These are phyloP conservation scores for Cladosporium velox DNA, from an alignment of 2,329 filamentous ascomycete genomes.

Conservation along the genomic window DNA sequence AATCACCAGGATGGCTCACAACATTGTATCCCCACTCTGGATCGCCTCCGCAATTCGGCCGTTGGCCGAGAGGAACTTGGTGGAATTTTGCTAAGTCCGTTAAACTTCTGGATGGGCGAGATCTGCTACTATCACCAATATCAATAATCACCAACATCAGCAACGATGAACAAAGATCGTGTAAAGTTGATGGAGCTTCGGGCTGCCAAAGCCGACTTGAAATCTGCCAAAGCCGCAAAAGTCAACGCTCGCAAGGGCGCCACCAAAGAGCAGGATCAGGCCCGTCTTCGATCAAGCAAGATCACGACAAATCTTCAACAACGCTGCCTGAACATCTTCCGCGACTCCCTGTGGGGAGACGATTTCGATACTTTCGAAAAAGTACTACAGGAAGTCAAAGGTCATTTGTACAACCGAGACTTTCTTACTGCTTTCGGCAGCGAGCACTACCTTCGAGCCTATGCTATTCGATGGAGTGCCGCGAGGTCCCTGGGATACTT, in stretches of 20 bases:
- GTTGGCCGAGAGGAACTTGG: neutral
- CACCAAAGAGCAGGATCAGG: constrained; percentile 3
- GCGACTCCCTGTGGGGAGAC: constrained; percentile 8
- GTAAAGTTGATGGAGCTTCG: neutral
- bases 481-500: constrained; percentile 80
- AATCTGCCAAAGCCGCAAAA: constrained; percentile 11
- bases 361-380: neutral
- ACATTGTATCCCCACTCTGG: neutral
- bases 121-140: neutral
- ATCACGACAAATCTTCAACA: constrained; percentile 15
- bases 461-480: constrained; percentile 89
- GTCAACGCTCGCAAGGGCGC: constrained; percentile 8
- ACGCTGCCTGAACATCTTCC: constrained; percentile 16
- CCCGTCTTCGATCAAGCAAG: constrained; percentile 3
- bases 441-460: constrained; percentile 72
- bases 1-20: constrained; percentile 6
- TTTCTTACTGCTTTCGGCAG: constrained; percentile 79
- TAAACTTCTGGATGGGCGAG: neutral
- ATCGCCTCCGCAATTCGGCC: constrained; percentile 11
- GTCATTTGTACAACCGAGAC: constrained; percentile 81
- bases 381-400: constrained; percentile 30
- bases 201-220: constrained; percentile 6
- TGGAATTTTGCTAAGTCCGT: constrained; percentile 6
- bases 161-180: constrained; percentile 15
- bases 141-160: neutral